These are phyloP conservation scores for Neurospora terricola DNA, from an alignment of 495 filamentous ascomycete species.

Conservation along the genomic window DNA sequence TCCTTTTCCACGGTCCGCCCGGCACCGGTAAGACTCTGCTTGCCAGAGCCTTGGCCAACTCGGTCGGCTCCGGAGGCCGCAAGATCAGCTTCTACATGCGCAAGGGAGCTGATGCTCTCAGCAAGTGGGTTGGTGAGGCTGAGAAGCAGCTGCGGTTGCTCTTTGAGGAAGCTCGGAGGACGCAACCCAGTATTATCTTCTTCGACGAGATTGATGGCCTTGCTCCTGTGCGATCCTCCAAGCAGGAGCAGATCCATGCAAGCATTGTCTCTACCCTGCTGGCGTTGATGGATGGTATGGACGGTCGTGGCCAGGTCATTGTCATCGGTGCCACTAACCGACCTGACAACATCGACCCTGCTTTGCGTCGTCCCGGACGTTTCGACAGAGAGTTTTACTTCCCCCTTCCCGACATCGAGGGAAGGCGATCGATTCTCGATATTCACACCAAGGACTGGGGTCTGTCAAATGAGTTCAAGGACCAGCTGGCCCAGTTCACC, in stretches of 20 bases:
- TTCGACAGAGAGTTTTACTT: conserved; percentile 99
- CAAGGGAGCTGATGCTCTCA: conserved; percentile 91
- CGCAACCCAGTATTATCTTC: conserved; percentile 97
- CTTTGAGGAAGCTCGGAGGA: conserved; percentile 92
- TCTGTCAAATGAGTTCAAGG: conserved; percentile 66
- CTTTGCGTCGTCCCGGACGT: conserved; percentile 82
- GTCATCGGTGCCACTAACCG: conserved; percentile 97
- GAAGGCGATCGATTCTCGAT: conserved; percentile 73
- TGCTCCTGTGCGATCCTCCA: conserved; percentile 90
- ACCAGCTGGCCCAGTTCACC: conserved; percentile 72
- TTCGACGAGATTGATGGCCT: conserved; percentile 98
- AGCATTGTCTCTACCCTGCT: conserved; percentile 94
- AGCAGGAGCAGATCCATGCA: conserved; percentile 96
- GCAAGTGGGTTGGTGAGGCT: conserved; percentile 98
- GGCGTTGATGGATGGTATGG: conserved; percentile 98
- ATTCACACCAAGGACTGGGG: conserved; percentile 96
- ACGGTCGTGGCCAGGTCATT: conserved; percentile 93
- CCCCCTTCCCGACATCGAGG: conserved; percentile 72
- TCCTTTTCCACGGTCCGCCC: conserved; percentile 92
- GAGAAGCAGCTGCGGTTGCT: conserved; percentile 86
- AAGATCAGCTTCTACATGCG: conserved; percentile 99
- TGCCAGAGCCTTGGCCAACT: conserved; percentile 80
- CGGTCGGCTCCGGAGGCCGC: conserved; percentile 61
- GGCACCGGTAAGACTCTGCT: conserved; percentile 96
- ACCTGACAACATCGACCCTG: conserved; percentile 93